Percentiles rank a stretch among this genome's conserved stretches.
Evolutionary conservation across 1,284 basidiomycete species (phyloP).

Genomic region (Tilletiopsis washingtonensis): DNA sequence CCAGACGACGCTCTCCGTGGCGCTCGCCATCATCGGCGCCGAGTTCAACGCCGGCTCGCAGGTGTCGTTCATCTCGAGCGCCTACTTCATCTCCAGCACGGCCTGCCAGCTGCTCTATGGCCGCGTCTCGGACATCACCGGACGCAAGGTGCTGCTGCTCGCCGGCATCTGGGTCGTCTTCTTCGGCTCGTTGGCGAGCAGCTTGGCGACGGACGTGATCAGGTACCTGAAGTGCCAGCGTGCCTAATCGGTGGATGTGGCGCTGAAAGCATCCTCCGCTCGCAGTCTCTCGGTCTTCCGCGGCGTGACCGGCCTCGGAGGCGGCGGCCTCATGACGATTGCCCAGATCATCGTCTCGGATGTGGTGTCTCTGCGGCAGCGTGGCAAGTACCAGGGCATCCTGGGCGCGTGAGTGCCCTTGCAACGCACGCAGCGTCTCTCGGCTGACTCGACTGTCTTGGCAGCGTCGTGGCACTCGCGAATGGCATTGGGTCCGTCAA

Average conservation of each 20-base stretch:
- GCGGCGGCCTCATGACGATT: constrained; percentile 61
- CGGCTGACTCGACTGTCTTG: too few species aligned
- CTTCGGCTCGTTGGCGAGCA: constrained; percentile 8
- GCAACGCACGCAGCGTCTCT: too few species aligned
- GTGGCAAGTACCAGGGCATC: constrained; percentile 30
- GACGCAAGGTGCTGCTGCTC: constrained; percentile 6
- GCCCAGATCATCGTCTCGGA: constrained; percentile 20
- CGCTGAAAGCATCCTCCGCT: too few species aligned
- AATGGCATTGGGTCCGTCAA: too few species aligned
- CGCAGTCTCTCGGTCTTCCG: constrained; percentile 68
- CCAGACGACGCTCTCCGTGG: constrained; percentile 2
- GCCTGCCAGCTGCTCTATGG: constrained; percentile 8
- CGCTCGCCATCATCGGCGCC: neutral
- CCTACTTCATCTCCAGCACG: constrained; percentile 1
- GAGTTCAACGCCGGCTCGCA: neutral
- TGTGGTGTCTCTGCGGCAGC: constrained; percentile 14
- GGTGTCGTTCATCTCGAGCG: neutral
- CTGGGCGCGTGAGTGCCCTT: constrained; percentile 9
- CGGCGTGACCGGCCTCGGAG: constrained; percentile 60
- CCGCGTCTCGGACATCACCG: constrained; percentile 7
- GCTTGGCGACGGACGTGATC: constrained; percentile 5
- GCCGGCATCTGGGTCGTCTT: constrained; percentile 6
- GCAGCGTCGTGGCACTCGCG: too few species aligned
- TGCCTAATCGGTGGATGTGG: too few species aligned
- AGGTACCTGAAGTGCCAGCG: too few species aligned